Conservation (phyloP, 768 basidiomycete genomes). For the Hygrophoropsis aurantiaca region DNA sequence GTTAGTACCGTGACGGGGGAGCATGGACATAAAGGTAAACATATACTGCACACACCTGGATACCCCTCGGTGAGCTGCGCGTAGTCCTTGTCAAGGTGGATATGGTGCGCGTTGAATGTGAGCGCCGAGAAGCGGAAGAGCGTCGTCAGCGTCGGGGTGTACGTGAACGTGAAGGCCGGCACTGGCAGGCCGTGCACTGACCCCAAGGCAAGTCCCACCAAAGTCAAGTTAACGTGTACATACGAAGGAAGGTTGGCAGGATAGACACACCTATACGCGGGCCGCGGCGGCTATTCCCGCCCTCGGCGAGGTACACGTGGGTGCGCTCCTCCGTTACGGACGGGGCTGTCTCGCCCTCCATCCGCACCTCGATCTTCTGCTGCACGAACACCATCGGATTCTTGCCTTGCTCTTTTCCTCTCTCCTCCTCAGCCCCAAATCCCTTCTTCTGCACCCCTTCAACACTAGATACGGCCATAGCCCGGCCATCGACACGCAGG, state of each 20-base stretch:
- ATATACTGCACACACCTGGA: constrained; percentile 43
- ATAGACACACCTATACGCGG: constrained; percentile 43
- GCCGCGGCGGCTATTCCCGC: constrained; percentile 28
- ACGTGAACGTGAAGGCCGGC: constrained; percentile 62
- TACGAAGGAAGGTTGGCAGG: background rate
- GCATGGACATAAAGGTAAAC: background rate
- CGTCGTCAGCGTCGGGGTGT: constrained; percentile 65
- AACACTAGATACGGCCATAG: constrained; percentile 48
- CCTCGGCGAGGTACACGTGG: constrained; percentile 61
- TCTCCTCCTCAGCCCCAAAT: constrained; percentile 26
- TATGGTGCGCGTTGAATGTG: constrained; percentile 83
- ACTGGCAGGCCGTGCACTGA: constrained; percentile 53
- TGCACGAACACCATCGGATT: constrained; percentile 77
- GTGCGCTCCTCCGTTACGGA: constrained; percentile 62
- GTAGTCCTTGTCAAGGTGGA: constrained; percentile 80
- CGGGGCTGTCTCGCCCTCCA: constrained; percentile 41
- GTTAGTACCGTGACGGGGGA: constrained; percentile 1
- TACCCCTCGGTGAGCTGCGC: constrained; percentile 69
- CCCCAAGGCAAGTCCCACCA: background rate
- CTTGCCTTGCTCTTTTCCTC: too few species aligned
- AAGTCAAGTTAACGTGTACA: constrained; percentile 1
- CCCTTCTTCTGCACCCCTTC: constrained; percentile 60
- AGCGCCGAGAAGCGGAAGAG: constrained; percentile 86
- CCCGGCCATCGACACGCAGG: constrained; percentile 54
- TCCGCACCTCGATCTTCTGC: constrained; percentile 55